Base-by-base conservation (phyloP, 768 basidiomycete genomes). In the Auriscalpium vulgare region DNA sequence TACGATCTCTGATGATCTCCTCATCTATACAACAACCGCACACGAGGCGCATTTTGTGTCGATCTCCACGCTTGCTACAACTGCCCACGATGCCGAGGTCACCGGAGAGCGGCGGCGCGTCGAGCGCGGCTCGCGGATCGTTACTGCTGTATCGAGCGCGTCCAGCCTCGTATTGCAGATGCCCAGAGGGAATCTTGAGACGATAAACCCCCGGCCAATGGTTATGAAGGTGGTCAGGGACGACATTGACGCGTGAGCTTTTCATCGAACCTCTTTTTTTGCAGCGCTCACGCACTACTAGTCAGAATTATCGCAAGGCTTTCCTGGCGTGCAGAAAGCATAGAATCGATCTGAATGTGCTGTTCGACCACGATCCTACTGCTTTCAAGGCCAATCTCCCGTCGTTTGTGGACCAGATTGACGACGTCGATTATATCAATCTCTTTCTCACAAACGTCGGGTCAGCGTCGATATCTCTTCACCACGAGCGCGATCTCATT, bases 171-270 rank as follows among this genome's bases (percentile, higher is more conserved):
- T 98, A 0, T 73, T 99, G 10, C 97, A 99, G 71, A 98, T 98
- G 95, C 97, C 95, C 0, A 75, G 97, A 61, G 97, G 97, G 1
- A 98, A 98, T 70, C 66, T 99, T 58, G 97, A 99, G 73, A 97
- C 93, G 1, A 85, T 99, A 53, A 91, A 88, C 63, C 97, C 97
- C 3, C 77, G 97, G 45, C 89, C 95, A 11, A 70, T 99, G 63
- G 94, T 97, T 16, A 83, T 97, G 76, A 80, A 85, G 55, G 85
- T 91, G 6, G 85, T 98, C 1, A 79, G 81, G 51, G 75, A 80
- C 52, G 88, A 95, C 65, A 73, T 97, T 7, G 77, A 87, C 38
- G 73, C 70, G 94, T 2, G 8, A 23, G 5, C 16, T 46, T 14
- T 48, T 23, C 21, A 21, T n/a, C 21, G n/a, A 34, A 48, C 11